Percentiles rank a stretch among this genome's conserved stretches.
Conservation (phyloP, 2,329 filamentous ascomycete species). For the Sporothrix protearum region DNA sequence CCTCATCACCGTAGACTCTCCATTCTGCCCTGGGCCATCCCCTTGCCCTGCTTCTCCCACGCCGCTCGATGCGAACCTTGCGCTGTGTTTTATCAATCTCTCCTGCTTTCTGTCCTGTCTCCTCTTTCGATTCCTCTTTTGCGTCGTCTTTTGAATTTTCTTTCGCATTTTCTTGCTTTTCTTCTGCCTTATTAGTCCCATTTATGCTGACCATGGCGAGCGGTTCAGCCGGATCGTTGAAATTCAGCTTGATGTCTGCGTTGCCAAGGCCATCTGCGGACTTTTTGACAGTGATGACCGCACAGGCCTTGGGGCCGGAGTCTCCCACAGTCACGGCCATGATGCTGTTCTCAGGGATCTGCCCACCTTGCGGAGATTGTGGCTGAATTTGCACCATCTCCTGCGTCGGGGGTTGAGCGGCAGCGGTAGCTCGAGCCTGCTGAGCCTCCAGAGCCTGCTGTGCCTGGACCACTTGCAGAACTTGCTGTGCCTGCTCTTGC, state of each 20-base stretch:
- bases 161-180: not conserved
- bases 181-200: not conserved
- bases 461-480: not conserved
- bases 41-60: not conserved
- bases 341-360: not conserved
- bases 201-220: constrained; percentile 8
- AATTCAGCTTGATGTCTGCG: constrained; percentile 17
- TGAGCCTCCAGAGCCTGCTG: not conserved
- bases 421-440: not conserved
- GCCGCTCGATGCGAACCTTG: not conserved
- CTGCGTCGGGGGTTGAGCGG: not conserved
- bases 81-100: not conserved
- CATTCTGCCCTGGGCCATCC: not conserved
- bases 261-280: not conserved
- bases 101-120: not conserved
- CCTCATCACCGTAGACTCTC: not conserved
- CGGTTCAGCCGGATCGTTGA: constrained; percentile 1
- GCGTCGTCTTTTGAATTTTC: not conserved
- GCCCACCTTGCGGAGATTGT: not conserved
- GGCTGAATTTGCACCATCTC: not conserved
- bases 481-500: constrained; percentile 10
- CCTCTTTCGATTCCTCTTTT: not conserved
- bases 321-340: not conserved
- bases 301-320: not conserved
- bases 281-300: constrained; percentile 12